Base-by-base conservation (phyloP, 2,329 filamentous ascomycete genomes). In the Ceratocystiopsis sp. region DNA sequence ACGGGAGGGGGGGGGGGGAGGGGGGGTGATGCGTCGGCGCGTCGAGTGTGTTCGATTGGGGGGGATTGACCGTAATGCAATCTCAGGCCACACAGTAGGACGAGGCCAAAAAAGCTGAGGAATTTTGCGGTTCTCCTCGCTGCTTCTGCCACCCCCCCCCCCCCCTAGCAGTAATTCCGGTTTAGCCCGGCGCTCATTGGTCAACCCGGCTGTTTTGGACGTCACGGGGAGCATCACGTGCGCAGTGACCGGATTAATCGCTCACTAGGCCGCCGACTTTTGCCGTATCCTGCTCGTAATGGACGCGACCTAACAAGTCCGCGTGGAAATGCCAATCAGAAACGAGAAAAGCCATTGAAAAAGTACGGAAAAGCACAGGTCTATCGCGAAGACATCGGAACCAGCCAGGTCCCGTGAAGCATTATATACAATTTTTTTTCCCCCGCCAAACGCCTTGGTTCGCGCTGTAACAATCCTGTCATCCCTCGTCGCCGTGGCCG, bases 141-240 rank as follows among this genome's bases (percentile, higher is more conserved):
- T 11, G 5, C 2, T 11, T 29, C 25, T 9, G 5, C 25, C 25
- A 8, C 25, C 25, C 25, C 25, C 25, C 25, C 25, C 21, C 21
- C 21, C 21, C 21, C 21, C 21, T 4, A 29, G 25, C 25, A 29
- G 25, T 29, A 50, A 49, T 50, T 51, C 49, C 49, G 50, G 49
- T 50, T 48, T 52, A 51, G 48, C 48, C 49, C 50, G 49, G 40
- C 43, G 41, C 47, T 51, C 48, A 52, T 52, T 52, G 51, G 51
- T 44, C 45, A n/a, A 42, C 35, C 42, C 46, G 50, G 47, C 41
- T 41, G 15, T 37, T 38, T 32, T 8, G 10, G 8, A 5, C 2
- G 17, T 45, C 50, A 48, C 47, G 45, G n/a, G 48, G 6, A 8
- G 1, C 1, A 0, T 13, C 50, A 51, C 45, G 48, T 51, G 50